Conservation (phyloP, 805 yeast genomes). For the Candida maltosa region DNA sequence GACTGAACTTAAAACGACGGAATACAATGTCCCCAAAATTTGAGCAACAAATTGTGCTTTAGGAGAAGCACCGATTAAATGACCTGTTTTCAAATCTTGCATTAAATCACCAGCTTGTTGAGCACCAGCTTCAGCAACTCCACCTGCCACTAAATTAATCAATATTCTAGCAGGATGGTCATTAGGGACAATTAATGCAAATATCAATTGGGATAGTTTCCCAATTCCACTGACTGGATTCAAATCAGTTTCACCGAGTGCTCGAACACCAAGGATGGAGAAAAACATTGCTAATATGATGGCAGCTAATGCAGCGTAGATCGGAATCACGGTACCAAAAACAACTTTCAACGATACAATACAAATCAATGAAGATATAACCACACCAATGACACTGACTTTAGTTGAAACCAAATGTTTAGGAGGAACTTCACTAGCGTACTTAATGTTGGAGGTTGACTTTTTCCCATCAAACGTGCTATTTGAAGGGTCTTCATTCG, state of each 20-base stretch:
- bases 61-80: conserved; percentile 87
- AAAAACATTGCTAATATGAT: conserved; percentile 72
- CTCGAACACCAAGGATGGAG: conserved; percentile 86
- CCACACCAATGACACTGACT: conserved; percentile 57
- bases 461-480: conserved; percentile 3
- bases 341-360: conserved; percentile 59
- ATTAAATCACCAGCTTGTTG: conserved; percentile 98
- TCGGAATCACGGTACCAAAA: conserved; percentile 70
- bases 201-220: conserved; percentile 82
- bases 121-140: conserved; percentile 97
- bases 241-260: conserved; percentile 93
- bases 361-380: conserved; percentile 66
- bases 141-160: conserved; percentile 90
- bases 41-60: conserved; percentile 90
- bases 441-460: background rate
- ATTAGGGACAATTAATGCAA: conserved; percentile 76
- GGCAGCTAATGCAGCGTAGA: conserved; percentile 66
- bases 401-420: conserved; percentile 48
- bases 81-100: conserved; percentile 97
- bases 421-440: conserved; percentile 3
- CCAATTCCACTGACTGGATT: conserved; percentile 98
- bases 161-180: conserved; percentile 77
- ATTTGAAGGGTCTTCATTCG: conserved; percentile 6
- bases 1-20: conserved; percentile 71
- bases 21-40: conserved; percentile 81